Conservation (phyloP, 257 asterid species). For the Salvia rosmarinus region DNA sequence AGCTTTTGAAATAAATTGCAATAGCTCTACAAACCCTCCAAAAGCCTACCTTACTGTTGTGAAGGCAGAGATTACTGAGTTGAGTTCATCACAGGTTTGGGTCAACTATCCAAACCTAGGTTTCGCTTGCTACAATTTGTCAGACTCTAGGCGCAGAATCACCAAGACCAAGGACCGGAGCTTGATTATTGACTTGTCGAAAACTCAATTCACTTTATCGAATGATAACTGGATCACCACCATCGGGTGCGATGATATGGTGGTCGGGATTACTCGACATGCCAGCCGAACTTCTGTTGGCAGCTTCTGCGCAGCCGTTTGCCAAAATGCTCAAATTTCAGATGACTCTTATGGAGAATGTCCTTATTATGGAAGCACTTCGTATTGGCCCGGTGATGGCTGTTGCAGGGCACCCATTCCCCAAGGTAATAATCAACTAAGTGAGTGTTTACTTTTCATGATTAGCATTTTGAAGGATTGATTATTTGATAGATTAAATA, state of each 20-base stretch:
- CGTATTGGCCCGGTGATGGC: constrained; percentile 12
- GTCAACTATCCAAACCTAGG: constrained; percentile 16
- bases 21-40: constrained; percentile 17
- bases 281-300: too few species aligned
- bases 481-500: too few species aligned
- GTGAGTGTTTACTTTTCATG: too few species aligned
- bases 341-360: not conserved
- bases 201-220: constrained; percentile 22
- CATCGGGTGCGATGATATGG: constrained; percentile 32
- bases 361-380: not conserved
- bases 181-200: not conserved
- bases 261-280: not conserved
- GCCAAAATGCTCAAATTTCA: too few species aligned
- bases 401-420: constrained; percentile 35
- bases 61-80: not conserved
- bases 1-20: not conserved
- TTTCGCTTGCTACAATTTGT: not conserved
- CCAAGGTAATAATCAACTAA: constrained; percentile 12
- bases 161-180: not conserved
- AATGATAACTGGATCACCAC: constrained; percentile 25
- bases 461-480: too few species aligned
- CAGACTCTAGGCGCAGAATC: not conserved
- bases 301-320: not conserved
- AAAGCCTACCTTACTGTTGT: not conserved
- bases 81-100: not conserved